A percentile compares a stretch with the other conserved stretches of the same genome.
phyloP scores from a whole-genome alignment of 345 rosid species.

The Excoecaria agallocha region DNA sequence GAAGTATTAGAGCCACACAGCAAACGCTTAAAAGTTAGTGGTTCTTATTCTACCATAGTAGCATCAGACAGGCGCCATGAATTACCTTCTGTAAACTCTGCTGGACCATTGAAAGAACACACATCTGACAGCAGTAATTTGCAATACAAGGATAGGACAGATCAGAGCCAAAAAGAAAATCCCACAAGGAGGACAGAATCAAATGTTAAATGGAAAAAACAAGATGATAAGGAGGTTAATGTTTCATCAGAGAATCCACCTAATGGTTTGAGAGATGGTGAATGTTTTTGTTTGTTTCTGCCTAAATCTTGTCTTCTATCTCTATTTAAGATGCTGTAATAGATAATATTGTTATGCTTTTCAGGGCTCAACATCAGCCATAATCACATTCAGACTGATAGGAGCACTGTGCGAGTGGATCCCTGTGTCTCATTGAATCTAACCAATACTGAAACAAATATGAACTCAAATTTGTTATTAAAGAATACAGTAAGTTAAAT shows the following conservation, averaged over 20 bases:
- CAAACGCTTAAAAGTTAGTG: slow-evolving; percentile 57
- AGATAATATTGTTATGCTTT: slow-evolving; percentile 17
- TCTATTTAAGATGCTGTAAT: slow-evolving; percentile 11
- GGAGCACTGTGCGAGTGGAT: slow-evolving; percentile 36
- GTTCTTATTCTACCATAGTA: slow-evolving; percentile 35
- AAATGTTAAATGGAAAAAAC: slow-evolving; percentile 31
- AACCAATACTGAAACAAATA: slow-evolving; percentile 28
- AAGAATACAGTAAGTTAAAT: slow-evolving; percentile 44
- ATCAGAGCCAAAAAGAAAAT: slow-evolving; percentile 29
- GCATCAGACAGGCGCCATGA: slow-evolving; percentile 31
- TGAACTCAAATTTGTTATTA: slow-evolving; percentile 28
- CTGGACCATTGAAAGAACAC: slow-evolving; percentile 28
- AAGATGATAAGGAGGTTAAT: slow-evolving; percentile 37
- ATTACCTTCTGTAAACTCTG: slow-evolving; percentile 31
- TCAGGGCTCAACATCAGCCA: slow-evolving; percentile 47
- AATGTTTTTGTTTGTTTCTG: slow-evolving; percentile 5
- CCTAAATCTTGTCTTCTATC: slow-evolving; percentile 7
- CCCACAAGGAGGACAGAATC: slow-evolving; percentile 35
- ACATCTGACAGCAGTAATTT: slow-evolving; percentile 23
- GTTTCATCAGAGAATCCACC: slow-evolving; percentile 32
- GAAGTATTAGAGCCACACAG: slow-evolving; percentile 57
- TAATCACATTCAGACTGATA: slow-evolving; percentile 35
- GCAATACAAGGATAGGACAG: slow-evolving; percentile 24
- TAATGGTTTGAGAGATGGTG: slow-evolving; percentile 32
- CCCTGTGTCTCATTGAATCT: slow-evolving; percentile 30